Base-by-base conservation (phyloP, 441 rosid genomes). In the Cnidoscolus chayamansa region DNA sequence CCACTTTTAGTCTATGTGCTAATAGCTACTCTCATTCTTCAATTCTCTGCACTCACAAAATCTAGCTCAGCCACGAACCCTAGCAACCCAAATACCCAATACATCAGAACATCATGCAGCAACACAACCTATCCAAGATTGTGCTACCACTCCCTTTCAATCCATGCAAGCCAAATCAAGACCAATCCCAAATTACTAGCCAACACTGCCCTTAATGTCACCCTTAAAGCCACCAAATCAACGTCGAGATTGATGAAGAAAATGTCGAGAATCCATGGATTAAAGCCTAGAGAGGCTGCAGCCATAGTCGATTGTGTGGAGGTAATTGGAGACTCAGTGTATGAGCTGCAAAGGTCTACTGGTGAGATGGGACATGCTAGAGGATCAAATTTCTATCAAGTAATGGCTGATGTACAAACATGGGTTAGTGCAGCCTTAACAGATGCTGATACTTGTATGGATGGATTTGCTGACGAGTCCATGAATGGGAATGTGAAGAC, bases 391-490 rank as follows among this genome's bases (percentile, higher is more conserved):
- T 88, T 88, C 72, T 65, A 67, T 20, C 74, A 76, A 73, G 77
- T 81, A 67, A 79, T 88, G 78, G 82, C 77, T 63, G 89, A 91
- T 74, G 48, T 89, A 17, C 74, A 86, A 68, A 93, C 92, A 31
- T 93, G 98, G 97, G 89, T 88, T 9, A 89, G 97, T 70, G 88
- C 89, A 16, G 93, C 96, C 1, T 76, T 90, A 47, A 91, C 97
- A 30, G 81, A 89, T 72, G 94, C 87, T 20, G 84, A 83, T 13
- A 87, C 90, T 10, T 91, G 97, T 79, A 59, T 87, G 80, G 94
- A 93, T 70, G 91, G 91, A 47, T 84, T 91, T 30, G 70, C 67
- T 8, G 85, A 79, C 7, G 19, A 17, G 70, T 37, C 67, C 16
- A 17, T 74, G 65, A 74, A 72, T 12, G 76, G 82, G 45, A 58